These are phyloP conservation scores for Gardenia jasminoides DNA, from an alignment of 257 asterid genomes.

Conservation along the genomic window DNA sequence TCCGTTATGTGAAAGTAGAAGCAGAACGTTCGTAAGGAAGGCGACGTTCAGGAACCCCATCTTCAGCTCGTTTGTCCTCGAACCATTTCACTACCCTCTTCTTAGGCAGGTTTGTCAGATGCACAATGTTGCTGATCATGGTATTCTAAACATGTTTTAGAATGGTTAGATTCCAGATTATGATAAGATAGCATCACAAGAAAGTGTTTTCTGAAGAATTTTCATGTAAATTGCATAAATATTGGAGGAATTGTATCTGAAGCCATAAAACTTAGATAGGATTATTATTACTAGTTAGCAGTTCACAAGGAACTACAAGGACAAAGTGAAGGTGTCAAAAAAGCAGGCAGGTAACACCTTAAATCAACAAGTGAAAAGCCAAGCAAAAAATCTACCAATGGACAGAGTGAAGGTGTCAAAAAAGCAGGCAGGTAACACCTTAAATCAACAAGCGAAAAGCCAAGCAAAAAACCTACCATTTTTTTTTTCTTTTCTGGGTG, in stretches of 20 bases:
- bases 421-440: background rate
- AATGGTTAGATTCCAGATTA: background rate
- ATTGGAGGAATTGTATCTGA: background rate
- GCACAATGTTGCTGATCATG: constrained; percentile 84
- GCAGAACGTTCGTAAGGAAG: constrained; percentile 48
- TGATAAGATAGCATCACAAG: background rate
- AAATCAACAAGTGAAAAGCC: background rate
- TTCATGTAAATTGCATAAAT: background rate
- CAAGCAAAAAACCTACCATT: too few relatives aligned
- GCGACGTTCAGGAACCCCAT: constrained; percentile 65
- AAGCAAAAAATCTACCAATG: too few relatives aligned
- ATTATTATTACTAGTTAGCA: background rate
- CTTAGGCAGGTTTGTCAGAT: constrained; percentile 81
- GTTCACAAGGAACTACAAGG: background rate
- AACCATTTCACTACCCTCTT: constrained; percentile 88
- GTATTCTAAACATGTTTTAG: constrained; percentile 54
- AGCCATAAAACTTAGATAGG: too few relatives aligned
- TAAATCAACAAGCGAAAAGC: background rate
- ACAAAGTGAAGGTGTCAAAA: background rate
- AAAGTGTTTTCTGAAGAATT: background rate
- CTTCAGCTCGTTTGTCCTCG: constrained; percentile 82
- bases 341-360: background rate
- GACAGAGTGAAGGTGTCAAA: background rate
- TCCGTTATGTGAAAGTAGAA: constrained; percentile 4
- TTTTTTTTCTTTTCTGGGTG: too few relatives aligned